These are phyloP conservation scores for Neofusicoccum umdonicola DNA, from an alignment of 2,329 filamentous ascomycete species.

Conservation along the genomic window DNA sequence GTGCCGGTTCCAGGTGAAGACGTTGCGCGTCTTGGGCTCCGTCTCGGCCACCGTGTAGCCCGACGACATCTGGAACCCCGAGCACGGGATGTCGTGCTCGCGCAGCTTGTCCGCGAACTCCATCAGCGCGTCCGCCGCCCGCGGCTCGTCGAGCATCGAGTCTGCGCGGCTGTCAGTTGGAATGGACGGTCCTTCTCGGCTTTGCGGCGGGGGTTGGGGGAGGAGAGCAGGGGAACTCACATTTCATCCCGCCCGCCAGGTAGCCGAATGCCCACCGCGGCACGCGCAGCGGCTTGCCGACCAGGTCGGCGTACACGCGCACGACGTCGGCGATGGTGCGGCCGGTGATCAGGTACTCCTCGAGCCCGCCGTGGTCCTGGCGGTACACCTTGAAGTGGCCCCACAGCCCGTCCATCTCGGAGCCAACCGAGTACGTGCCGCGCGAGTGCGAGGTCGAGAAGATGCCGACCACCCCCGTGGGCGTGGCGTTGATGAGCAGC, in stretches of 20 bases:
- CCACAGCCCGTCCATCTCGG: constrained; percentile 74
- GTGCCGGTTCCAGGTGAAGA: constrained; percentile 69
- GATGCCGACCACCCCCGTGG: constrained; percentile 62
- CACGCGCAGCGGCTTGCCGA: constrained; percentile 65
- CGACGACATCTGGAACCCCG: constrained; percentile 69
- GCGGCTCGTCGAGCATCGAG: constrained; percentile 56
- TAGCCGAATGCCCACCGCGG: constrained; percentile 74
- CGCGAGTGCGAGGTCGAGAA: constrained; percentile 67
- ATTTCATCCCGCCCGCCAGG: constrained; percentile 65
- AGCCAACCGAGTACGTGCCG: constrained; percentile 65
- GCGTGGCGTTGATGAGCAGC: constrained; percentile 66
- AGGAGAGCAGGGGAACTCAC: neutral
- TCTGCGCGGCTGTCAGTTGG: constrained; percentile 24
- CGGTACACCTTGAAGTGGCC: constrained; percentile 72
- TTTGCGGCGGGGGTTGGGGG: too few species aligned
- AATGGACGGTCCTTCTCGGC: too few species aligned
- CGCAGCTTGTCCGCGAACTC: constrained; percentile 61
- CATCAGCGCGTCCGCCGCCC: constrained; percentile 56
- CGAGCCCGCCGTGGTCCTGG: constrained; percentile 69
- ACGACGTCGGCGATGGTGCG: constrained; percentile 66
- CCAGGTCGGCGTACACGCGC: constrained; percentile 63
- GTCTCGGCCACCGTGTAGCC: constrained; percentile 68
- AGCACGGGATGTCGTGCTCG: constrained; percentile 66
- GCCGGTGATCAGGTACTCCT: constrained; percentile 68
- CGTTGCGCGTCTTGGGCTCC: constrained; percentile 67